phyloP scores from a whole-genome alignment of 2,329 filamentous ascomycete species.

The Fusarium sp. region DNA sequence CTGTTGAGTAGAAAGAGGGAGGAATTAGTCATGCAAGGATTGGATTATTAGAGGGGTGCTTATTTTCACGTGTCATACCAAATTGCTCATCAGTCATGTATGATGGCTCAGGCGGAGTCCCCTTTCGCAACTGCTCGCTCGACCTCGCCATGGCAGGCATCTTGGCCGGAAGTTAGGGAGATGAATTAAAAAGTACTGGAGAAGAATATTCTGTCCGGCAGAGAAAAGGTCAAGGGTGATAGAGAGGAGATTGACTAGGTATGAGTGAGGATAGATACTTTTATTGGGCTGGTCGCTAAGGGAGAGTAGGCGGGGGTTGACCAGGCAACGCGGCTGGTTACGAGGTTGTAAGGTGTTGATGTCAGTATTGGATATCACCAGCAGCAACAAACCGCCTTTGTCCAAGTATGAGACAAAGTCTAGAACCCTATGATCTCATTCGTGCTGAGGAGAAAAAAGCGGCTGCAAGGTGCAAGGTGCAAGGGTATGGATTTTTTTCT shows the following conservation, averaged over 20 bases:
- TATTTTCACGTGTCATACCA: constrained; percentile 56
- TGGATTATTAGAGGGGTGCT: constrained; percentile 11
- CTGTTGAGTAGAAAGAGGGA: constrained; percentile 54
- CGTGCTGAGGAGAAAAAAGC: neutral
- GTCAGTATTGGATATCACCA: constrained; percentile 36
- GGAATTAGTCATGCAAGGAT: constrained; percentile 32
- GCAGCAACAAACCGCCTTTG: constrained; percentile 35
- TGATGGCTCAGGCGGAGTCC: constrained; percentile 68
- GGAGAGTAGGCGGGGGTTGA: constrained; percentile 41
- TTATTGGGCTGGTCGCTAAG: constrained; percentile 27
- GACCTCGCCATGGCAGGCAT: constrained; percentile 50
- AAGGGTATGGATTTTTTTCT: constrained; percentile 17
- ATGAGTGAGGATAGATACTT: constrained; percentile 30
- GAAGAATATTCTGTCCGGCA: constrained; percentile 37
- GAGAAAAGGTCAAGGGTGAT: constrained; percentile 12
- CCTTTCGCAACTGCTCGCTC: constrained; percentile 59
- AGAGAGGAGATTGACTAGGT: constrained; percentile 14
- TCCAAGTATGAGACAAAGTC: constrained; percentile 15
- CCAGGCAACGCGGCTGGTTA: constrained; percentile 40
- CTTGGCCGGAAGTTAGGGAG: constrained; percentile 32
- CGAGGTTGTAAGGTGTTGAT: constrained; percentile 29
- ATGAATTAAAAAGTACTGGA: constrained; percentile 26
- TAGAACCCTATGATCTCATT: constrained; percentile 25
- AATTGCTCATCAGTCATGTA: constrained; percentile 77
- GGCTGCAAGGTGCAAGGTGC: constrained; percentile 2